phyloP scores from a whole-genome alignment of 768 basidiomycete species.

The Suillus placidus region DNA sequence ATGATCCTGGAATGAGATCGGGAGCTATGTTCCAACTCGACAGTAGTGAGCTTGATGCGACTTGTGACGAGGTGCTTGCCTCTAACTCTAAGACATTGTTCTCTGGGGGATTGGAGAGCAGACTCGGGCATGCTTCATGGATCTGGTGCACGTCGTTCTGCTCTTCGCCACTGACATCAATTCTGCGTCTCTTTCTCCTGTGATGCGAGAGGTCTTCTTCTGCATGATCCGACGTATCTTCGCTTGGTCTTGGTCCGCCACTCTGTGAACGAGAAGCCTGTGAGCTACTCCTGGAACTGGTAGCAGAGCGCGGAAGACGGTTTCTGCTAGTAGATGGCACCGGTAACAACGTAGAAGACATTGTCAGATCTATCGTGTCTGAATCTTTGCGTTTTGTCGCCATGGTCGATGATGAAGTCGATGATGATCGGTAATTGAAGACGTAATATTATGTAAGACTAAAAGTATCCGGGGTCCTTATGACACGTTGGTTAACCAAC shows the following conservation, averaged over 20 bases:
- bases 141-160: background rate
- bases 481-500: background rate
- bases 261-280: background rate
- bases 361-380: slow-evolving; percentile 13
- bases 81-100: slow-evolving; percentile 6
- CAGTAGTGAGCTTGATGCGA: background rate
- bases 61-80: background rate
- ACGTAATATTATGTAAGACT: background rate
- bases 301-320: slow-evolving; percentile 7
- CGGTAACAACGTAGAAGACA: slow-evolving; percentile 6
- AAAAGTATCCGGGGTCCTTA: slow-evolving; percentile 4
- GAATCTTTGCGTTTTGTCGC: background rate
- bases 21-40: background rate
- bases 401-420: background rate
- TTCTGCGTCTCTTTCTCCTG: slow-evolving; percentile 10
- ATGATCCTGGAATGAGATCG: background rate
- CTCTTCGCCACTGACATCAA: background rate
- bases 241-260: background rate
- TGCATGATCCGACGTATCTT: background rate
- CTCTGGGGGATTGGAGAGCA: background rate
- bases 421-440: no score
- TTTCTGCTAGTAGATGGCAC: slow-evolving; percentile 16
- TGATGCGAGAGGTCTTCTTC: background rate
- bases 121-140: background rate
- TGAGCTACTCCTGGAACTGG: slow-evolving; percentile 12